phyloP scores from a whole-genome alignment of 371 early-diverging fungal species.

The Mucor indicus region DNA sequence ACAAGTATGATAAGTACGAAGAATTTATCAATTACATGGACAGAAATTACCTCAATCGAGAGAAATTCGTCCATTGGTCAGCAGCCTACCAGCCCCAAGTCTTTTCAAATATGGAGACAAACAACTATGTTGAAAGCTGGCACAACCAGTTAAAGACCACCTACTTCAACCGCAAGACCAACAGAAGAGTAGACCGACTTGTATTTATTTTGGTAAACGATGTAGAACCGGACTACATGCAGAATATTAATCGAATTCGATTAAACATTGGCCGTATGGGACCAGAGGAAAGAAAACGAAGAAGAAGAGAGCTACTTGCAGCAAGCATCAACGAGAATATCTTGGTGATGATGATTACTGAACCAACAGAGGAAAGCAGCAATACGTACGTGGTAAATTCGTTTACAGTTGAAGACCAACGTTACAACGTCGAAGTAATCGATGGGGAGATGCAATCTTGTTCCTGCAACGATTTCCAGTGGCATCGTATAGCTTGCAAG shows the following conservation, averaged over 20 bases:
- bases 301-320: not conserved
- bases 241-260: not conserved
- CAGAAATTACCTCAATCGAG: too few species aligned
- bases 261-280: conserved; percentile 1
- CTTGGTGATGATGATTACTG: not conserved
- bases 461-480: not conserved
- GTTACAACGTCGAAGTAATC: not conserved
- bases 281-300: not conserved
- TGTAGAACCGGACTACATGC: not conserved
- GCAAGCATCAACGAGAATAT: not conserved
- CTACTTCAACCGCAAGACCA: not conserved
- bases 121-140: conserved; percentile 17
- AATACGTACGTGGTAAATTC: too few species aligned
- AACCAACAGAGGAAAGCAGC: not conserved
- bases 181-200: conserved; percentile 1
- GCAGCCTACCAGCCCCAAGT: not conserved
- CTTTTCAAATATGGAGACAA: conserved; percentile 12
- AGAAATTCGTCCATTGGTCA: not conserved
- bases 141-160: conserved; percentile 15
- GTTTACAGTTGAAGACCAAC: too few species aligned
- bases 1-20: too few species aligned
- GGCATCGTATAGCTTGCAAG: not conserved
- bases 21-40: too few species aligned
- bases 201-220: conserved; percentile 2
- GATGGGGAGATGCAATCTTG: not conserved